These are phyloP conservation scores for Naganishia onofrii DNA, from an alignment of 768 basidiomycete species.

Conservation along the genomic window DNA sequence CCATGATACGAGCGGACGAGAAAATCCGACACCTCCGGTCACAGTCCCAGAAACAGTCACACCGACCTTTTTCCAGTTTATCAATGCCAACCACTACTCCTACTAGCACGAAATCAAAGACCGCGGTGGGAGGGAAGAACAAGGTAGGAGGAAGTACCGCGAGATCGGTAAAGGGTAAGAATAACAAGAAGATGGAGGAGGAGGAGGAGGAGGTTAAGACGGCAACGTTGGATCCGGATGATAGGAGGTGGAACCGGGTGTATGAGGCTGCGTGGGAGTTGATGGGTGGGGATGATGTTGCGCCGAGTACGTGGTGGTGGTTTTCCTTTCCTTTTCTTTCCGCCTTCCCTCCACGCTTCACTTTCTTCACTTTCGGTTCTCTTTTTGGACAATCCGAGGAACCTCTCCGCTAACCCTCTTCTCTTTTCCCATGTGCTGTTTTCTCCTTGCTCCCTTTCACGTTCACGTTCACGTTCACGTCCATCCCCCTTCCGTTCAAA, in stretches of 20 bases:
- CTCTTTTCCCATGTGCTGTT: background rate
- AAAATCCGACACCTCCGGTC: background rate
- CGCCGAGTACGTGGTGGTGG: slow-evolving; percentile 61
- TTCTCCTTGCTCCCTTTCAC: background rate
- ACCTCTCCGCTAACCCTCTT: background rate
- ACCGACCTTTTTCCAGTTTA: no score
- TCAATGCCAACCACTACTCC: no score
- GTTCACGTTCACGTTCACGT: no score
- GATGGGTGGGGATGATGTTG: slow-evolving; percentile 58
- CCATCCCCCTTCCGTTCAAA: no score
- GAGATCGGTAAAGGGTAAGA: slow-evolving; percentile 10
- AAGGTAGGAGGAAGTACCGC: no score
- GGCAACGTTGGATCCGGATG: slow-evolving; percentile 55
- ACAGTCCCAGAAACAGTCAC: no score
- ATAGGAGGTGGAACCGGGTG: slow-evolving; percentile 59
- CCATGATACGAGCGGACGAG: slow-evolving; percentile 12
- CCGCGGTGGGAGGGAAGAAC: background rate
- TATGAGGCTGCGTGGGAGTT: slow-evolving; percentile 57
- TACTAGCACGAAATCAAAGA: background rate
- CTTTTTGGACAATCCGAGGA: no score
- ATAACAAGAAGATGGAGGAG: background rate
- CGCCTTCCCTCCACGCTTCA: background rate
- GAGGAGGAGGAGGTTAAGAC: no score
- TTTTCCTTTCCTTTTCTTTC: no score
- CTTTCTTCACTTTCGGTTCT: background rate